Evolutionary conservation across 164 flowering plant genomes (phyloP), one percentile per base, ranked within the genome.

Genomic region (Cinnamomum chago): DNA sequence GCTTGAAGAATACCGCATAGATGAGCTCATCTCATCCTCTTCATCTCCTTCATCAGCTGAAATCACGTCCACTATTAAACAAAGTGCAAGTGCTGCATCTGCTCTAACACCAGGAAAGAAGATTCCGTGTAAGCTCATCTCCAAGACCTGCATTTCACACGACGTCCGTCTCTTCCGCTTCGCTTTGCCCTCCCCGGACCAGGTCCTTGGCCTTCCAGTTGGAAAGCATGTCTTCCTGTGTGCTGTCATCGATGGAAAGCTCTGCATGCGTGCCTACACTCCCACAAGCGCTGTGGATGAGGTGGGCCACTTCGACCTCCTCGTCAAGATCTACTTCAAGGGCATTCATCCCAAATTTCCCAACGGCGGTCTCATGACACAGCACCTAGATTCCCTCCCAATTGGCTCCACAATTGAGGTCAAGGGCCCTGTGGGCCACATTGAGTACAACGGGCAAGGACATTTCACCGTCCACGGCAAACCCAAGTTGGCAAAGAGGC

Each of bases 361-460:
- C 3, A 86, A 88, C 20, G 99, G 98, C 0, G 99, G 99, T 25
- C 66, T 85, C 15, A 88, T 95, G 98, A 87, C 98, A 2, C 98
- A 93, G 73, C 67, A 90, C 74, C 76, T 95, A 6, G 98, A 95
- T 47, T 85, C 90, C 0, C 83, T 95, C 13, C 66, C 87, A 1
- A 0, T 93, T 0, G 97, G 92, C 2, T 76, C 92, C 2, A 35
- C 62, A 0, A 1, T 93, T 0, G 95, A 91, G 47, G 82, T 93
- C 24, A 95, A 95, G 79, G 99, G 99, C 22, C 98, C 99, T 0
- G 50, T 89, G 24, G 99, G 99, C 0, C 97, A 95, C 82, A 87
- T 95, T 7, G 98, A 95, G 76, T 93, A 95, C 80, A 80, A 71
- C 0, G 96, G 96, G 4, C 81, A 81, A 1, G 98, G 99, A 1